Base-by-base conservation (phyloP, 345 rosid species). In the Euphorbia tirucalli region DNA sequence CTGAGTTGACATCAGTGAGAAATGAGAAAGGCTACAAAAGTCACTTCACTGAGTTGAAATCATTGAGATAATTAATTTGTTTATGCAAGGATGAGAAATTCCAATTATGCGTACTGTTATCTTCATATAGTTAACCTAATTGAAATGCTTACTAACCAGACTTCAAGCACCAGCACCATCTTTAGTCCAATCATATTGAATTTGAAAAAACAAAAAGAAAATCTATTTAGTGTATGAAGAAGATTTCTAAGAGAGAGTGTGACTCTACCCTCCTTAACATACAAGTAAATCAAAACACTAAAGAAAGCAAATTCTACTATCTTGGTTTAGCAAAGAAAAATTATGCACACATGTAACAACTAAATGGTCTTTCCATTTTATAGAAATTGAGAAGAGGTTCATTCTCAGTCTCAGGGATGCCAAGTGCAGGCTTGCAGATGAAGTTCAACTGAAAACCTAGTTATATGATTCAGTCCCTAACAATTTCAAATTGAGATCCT, bases 111-210 rank as follows among this genome's bases (percentile, higher is more conserved):
- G 30, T 32, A 0, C 11, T 7, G 37, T 54, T 46, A 11, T 31
- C 32, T 69, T 28, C 50, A 24, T 7, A 15, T 28, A 24, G 63
- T 56, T 56, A 31, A 27, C 54, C 64, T 15, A 22, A 27, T 25
- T 25, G 11, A 57, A 69, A 57, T 69, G 68, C 10, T 19, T 24
- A 41, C 44, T 43, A 35, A 32, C n/a, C 65, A 61, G 65, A 41
- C 13, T 41, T 3, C 46, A 10, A 41, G 3, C 39, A 35, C 39
- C 39, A 35, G 39, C 39, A 35, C 39, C 39, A 19, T 18, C 19
- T 3, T 63, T 21, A 22, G 18, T 22, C 48, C 50, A 22, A 37
- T 39, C 19, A 63, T 24, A 25, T 35, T 35, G 39, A 35, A 35
- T 35, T n/a, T 16, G 21, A 4, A 41, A 35, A 13, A 22, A 16